These are phyloP conservation scores for Debaryomycetaceae sp. DNA, from an alignment of 1,139 yeast genomes.

Conservation along the genomic window DNA sequence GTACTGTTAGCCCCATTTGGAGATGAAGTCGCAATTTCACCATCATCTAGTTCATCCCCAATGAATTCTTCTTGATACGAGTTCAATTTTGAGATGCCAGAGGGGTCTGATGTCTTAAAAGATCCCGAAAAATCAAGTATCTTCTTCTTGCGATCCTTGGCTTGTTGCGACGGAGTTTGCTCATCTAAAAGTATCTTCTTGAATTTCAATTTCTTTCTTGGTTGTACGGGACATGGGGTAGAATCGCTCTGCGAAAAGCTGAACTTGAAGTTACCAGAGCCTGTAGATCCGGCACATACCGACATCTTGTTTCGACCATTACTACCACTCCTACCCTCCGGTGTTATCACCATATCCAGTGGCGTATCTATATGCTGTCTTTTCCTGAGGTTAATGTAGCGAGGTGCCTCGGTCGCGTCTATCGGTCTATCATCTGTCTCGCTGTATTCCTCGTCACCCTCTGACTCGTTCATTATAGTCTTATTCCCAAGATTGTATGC, in stretches of 20 bases:
- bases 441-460: constrained; percentile 6
- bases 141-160: constrained; percentile 12
- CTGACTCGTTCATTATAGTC: constrained; percentile 13
- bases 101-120: constrained; percentile 15
- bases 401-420: constrained; percentile 8
- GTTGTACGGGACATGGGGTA: constrained; percentile 34
- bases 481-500: constrained; percentile 13
- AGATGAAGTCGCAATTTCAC: constrained; percentile 6
- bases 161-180: constrained; percentile 8
- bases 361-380: constrained; percentile 9
- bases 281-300: constrained; percentile 4
- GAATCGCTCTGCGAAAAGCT: constrained; percentile 29
- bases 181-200: constrained; percentile 7
- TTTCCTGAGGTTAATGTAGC: constrained; percentile 9
- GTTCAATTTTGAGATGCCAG: constrained; percentile 9
- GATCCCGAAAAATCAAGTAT: constrained; percentile 25
- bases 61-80: constrained; percentile 10
- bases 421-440: not conserved
- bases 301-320: constrained; percentile 3
- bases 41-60: constrained; percentile 9
- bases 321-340: constrained; percentile 8
- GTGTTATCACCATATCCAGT: constrained; percentile 19
- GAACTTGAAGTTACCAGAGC: constrained; percentile 15
- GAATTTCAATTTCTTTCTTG: constrained; percentile 27
- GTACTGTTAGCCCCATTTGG: constrained; percentile 8